Evolutionary conservation across 306 rosid species (phyloP).

Genomic region (Alnus rubra): DNA sequence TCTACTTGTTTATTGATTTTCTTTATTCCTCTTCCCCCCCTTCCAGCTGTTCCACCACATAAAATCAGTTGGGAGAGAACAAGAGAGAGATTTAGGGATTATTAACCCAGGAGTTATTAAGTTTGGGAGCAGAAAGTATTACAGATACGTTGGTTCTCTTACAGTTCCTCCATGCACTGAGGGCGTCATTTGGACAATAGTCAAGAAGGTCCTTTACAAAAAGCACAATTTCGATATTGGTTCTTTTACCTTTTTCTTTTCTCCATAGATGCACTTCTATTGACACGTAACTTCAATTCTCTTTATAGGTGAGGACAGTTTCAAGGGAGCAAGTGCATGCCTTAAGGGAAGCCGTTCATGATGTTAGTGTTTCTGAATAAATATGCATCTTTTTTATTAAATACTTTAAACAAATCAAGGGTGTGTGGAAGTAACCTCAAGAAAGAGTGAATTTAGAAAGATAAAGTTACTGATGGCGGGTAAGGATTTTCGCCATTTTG

Average conservation of each 20-base stretch:
- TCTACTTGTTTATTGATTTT: not conserved
- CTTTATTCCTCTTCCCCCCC: not conserved
- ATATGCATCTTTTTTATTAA: not conserved
- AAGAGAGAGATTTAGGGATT: slow-evolving; percentile 54
- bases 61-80: slow-evolving; percentile 34
- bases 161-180: slow-evolving; percentile 79
- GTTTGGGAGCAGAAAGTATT: slow-evolving; percentile 61
- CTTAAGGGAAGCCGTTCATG: slow-evolving; percentile 52
- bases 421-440: not conserved
- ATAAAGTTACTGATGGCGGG: not conserved
- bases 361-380: slow-evolving; percentile 41
- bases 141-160: slow-evolving; percentile 78
- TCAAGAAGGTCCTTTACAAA: slow-evolving; percentile 48
- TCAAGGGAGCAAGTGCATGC: slow-evolving; percentile 59
- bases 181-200: slow-evolving; percentile 75
- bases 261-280: not conserved
- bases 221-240: not conserved
- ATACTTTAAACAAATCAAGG: not conserved
- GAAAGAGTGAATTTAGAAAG: not conserved
- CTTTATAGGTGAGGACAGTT: slow-evolving; percentile 57
- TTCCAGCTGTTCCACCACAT: slow-evolving; percentile 44
- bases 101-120: slow-evolving; percentile 50
- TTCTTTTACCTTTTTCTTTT: not conserved
- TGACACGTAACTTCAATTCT: not conserved
- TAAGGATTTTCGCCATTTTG: no score